phyloP scores from a whole-genome alignment of 139 green algal species.

The Chlorella sp. region DNA sequence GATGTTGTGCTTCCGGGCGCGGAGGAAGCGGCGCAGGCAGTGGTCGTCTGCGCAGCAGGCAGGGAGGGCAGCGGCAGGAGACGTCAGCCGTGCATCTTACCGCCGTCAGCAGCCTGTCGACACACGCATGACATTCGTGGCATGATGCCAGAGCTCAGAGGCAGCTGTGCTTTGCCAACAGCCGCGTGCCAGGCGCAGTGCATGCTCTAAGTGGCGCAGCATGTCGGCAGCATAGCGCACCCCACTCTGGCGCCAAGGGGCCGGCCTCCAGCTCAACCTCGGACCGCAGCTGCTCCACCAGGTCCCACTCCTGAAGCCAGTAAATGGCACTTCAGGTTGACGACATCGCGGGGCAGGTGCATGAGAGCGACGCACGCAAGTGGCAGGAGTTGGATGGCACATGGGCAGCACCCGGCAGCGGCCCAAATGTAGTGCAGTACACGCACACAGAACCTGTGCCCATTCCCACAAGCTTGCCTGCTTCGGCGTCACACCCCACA shows the following conservation, averaged over 20 bases:
- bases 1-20: conserved; percentile 61
- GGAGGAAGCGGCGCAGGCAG: conserved; percentile 62
- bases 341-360: background rate
- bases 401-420: no score
- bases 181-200: background rate
- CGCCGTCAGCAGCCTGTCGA: background rate
- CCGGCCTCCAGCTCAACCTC: conserved; percentile 38
- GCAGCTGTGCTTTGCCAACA: background rate
- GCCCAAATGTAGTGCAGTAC: no score
- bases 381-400: no score
- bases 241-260: conserved; percentile 6
- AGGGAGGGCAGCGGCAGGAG: background rate
- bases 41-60: conserved; percentile 5
- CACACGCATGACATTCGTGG: background rate
- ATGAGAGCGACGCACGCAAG: background rate
- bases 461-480: background rate
- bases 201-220: no score
- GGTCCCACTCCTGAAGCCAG: conserved; percentile 26
- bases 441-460: no score
- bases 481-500: background rate
- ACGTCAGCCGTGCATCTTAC: background rate
- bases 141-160: background rate
- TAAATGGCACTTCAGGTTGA: background rate
- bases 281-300: conserved; percentile 41
- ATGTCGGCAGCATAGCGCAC: background rate